A percentile compares a stretch with the other conserved stretches of the same genome.
Evolutionary conservation across 192 early-diverging fungal genomes (phyloP).

Genomic region (Coemansia sp.): DNA sequence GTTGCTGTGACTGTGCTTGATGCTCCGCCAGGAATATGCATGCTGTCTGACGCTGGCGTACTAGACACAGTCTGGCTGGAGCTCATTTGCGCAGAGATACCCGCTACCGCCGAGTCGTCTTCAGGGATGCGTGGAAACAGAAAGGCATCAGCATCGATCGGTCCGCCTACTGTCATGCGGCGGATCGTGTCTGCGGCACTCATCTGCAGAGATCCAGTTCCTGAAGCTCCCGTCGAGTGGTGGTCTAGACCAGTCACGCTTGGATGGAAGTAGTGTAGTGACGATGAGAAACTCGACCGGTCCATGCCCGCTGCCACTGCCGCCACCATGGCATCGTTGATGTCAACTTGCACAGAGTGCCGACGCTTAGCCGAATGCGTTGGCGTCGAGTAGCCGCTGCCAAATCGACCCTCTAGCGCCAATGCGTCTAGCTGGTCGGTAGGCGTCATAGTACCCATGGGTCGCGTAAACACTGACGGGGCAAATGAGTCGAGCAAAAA

Average conservation of each 20-base stretch:
- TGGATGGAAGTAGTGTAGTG: slow-evolving; percentile 36
- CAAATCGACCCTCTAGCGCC: slow-evolving; percentile 45
- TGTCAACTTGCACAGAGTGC: slow-evolving; percentile 48
- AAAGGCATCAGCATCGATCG: slow-evolving; percentile 37
- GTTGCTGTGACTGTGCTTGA: not conserved
- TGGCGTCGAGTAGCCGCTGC: slow-evolving; percentile 49
- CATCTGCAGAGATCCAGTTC: slow-evolving; percentile 19
- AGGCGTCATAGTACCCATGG: slow-evolving; percentile 34
- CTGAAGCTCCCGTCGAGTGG: not conserved
- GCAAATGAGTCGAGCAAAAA: slow-evolving; percentile 42
- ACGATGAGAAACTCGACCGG: slow-evolving; percentile 34
- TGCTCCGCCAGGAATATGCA: not conserved
- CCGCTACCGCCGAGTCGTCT: slow-evolving; percentile 28
- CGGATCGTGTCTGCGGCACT: slow-evolving; percentile 38
- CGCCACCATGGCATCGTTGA: slow-evolving; percentile 52
- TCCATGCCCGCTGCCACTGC: slow-evolving; percentile 41
- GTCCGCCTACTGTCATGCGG: slow-evolving; percentile 49
- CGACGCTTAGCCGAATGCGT: slow-evolving; percentile 45
- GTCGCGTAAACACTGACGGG: slow-evolving; percentile 48
- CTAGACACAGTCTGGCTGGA: slow-evolving; percentile 6
- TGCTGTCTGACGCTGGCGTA: slow-evolving; percentile 2
- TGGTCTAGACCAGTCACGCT: slow-evolving; percentile 27
- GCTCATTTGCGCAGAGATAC: slow-evolving; percentile 30
- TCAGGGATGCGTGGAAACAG: slow-evolving; percentile 55
- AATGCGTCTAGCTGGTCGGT: slow-evolving; percentile 55